Evolutionary conservation across 2,329 filamentous ascomycete species (phyloP).

Genomic region (Beauveria bassiana): DNA sequence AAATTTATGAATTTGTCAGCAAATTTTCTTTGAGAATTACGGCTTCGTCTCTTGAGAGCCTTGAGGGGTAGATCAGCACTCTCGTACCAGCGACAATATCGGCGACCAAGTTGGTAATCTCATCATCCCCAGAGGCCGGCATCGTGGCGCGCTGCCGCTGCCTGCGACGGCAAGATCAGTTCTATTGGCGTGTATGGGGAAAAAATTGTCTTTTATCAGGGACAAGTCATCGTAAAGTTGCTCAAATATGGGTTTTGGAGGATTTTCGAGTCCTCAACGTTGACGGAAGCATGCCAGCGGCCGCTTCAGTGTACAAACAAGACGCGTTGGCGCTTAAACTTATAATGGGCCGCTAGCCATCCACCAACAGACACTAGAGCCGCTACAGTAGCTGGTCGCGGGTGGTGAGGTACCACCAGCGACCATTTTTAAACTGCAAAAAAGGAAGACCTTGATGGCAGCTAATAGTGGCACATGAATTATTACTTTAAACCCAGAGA

Average conservation of each 20-base stretch:
- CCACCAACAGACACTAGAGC: too few species aligned
- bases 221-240: too few species aligned
- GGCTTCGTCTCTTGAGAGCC: neutral
- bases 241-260: neutral
- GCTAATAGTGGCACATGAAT: too few species aligned
- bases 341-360: too few species aligned
- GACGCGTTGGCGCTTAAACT: neutral
- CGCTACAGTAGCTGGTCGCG: too few species aligned
- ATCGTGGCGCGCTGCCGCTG: slow-evolving; percentile 9
- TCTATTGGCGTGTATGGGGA: neutral
- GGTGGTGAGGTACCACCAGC: too few species aligned
- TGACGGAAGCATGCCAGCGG: neutral
- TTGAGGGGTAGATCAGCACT: neutral
- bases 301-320: neutral
- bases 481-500: too few species aligned
- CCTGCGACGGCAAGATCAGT: neutral
- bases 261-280: neutral
- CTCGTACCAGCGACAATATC: slow-evolving; percentile 24
- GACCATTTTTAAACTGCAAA: too few species aligned
- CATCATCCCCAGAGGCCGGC: slow-evolving; percentile 21
- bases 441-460: too few species aligned
- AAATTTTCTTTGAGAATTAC: neutral
- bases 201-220: neutral
- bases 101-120: slow-evolving; percentile 27
- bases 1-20: slow-evolving; percentile 3